Conservation (phyloP, 495 filamentous ascomycete genomes). For the Penicillium antarcticum region DNA sequence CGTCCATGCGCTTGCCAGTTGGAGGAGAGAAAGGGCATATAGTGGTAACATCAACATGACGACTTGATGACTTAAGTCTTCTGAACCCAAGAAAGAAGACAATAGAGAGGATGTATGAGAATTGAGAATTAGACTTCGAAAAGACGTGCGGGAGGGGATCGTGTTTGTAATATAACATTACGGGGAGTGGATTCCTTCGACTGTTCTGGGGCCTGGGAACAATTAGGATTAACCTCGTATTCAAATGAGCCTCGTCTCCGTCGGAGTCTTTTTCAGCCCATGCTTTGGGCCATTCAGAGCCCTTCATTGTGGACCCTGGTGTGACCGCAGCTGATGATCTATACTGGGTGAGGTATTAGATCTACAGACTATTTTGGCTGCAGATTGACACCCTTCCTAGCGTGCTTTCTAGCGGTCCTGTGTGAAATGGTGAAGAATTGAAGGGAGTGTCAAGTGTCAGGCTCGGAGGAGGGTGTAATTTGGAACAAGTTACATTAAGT, state of each 20-base stretch:
- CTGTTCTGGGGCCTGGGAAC: neutral
- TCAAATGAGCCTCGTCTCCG: constrained; percentile 2
- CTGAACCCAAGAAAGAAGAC: neutral
- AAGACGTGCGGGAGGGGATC: neutral
- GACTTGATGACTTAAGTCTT: neutral
- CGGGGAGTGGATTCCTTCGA: neutral
- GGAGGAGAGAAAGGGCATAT: constrained; percentile 1
- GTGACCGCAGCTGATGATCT: neutral
- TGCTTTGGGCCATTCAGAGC: constrained; percentile 1
- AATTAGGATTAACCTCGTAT: constrained; percentile 12
- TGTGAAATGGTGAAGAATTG: neutral
- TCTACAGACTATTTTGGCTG: neutral
- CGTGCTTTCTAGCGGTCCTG: neutral
- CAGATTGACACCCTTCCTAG: neutral
- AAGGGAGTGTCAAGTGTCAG: neutral
- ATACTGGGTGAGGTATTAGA: constrained; percentile 1
- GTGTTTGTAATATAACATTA: neutral
- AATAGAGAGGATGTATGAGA: neutral
- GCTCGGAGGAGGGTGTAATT: neutral
- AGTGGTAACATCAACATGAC: neutral
- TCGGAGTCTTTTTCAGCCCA: neutral
- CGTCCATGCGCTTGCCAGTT: constrained; percentile 15
- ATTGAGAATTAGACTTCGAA: neutral
- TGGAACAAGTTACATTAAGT: no score
- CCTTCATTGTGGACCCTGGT: neutral